These are phyloP conservation scores for Leishmania martiniquensis DNA, from an alignment of 208 protist genomes.

Conservation along the genomic window DNA sequence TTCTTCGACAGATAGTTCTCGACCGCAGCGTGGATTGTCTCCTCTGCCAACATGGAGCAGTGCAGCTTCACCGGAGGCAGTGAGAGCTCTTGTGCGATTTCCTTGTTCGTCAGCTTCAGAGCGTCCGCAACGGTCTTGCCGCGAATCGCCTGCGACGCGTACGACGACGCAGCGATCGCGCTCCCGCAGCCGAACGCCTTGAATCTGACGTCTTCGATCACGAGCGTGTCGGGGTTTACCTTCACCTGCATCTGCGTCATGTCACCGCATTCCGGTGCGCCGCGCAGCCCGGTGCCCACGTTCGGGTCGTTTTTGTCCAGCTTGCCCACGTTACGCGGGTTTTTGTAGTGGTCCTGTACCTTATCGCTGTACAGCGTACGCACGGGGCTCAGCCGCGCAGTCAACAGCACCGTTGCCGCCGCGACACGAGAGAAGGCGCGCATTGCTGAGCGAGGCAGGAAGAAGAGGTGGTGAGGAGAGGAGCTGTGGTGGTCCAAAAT, in stretches of 20 bases:
- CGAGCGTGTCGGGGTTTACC: slow-evolving; percentile 89
- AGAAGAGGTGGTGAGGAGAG: background rate
- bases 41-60: slow-evolving; percentile 99
- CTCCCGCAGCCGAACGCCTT: slow-evolving; percentile 99
- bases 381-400: slow-evolving; percentile 21
- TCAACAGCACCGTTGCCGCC: background rate
- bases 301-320: slow-evolving; percentile 94
- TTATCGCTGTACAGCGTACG: slow-evolving; percentile 94
- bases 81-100: slow-evolving; percentile 98
- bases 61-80: slow-evolving; percentile 99
- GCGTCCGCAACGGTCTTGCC: slow-evolving; percentile 98
- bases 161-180: slow-evolving; percentile 97
- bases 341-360: slow-evolving; percentile 99
- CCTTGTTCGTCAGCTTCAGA: slow-evolving; percentile 97
- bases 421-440: background rate
- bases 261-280: slow-evolving; percentile 99
- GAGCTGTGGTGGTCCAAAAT: background rate
- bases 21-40: slow-evolving; percentile 98
- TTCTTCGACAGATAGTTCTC: slow-evolving; percentile 97
- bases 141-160: slow-evolving; percentile 98
- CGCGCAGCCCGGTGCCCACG: slow-evolving; percentile 99
- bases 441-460: background rate
- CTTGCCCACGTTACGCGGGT: slow-evolving; percentile 98
- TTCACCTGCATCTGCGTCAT: slow-evolving; percentile 99
- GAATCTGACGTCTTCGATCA: slow-evolving; percentile 97